Conservation (phyloP, 1,139 yeast species). For the Pichia sp. region DNA sequence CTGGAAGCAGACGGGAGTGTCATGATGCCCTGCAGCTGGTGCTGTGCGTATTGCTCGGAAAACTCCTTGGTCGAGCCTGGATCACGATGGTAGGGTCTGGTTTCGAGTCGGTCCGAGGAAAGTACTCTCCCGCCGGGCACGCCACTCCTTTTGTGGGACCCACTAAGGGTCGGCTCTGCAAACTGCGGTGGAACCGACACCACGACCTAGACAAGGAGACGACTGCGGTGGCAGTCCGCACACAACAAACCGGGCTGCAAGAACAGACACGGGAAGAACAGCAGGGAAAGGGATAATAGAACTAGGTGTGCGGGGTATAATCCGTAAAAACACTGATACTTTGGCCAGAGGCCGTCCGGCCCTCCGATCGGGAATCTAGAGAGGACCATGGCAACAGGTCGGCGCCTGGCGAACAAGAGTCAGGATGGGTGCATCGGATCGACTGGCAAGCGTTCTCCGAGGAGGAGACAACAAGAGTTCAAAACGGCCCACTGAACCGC, state of each 20-base stretch:
- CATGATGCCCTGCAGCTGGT: neutral
- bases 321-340: constrained; percentile 9
- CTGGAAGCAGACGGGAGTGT: neutral
- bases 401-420: constrained; percentile 8
- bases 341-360: constrained; percentile 5
- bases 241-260: neutral
- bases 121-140: neutral
- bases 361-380: neutral
- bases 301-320: constrained; percentile 8
- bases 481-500: constrained; percentile 1
- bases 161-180: neutral
- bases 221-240: neutral
- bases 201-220: constrained; percentile 13
- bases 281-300: neutral
- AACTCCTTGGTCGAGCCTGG: constrained; percentile 13
- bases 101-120: neutral
- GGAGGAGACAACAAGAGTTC: neutral
- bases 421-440: constrained; percentile 20
- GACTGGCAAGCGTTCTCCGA: neutral
- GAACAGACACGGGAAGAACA: neutral
- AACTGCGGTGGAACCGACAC: neutral
- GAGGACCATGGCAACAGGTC: neutral
- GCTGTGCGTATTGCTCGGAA: neutral
- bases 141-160: constrained; percentile 11
- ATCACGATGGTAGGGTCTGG: constrained; percentile 12